phyloP scores from a whole-genome alignment of 2,329 filamentous ascomycete species.

The Botryotinia narcissicola region DNA sequence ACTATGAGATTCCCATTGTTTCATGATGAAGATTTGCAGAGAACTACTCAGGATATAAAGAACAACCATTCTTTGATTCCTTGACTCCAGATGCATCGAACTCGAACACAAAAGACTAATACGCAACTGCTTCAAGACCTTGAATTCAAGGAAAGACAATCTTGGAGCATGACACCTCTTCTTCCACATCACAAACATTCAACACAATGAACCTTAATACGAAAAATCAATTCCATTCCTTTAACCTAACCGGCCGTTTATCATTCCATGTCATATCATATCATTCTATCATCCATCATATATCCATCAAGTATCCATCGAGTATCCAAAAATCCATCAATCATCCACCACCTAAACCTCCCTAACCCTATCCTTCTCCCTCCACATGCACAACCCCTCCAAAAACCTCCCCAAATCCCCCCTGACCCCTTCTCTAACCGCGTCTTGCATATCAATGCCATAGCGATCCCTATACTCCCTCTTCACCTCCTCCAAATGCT shows the following conservation, averaged over 20 bases:
- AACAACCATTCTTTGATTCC: no score
- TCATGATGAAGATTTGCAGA: no score
- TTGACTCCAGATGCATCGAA: no score
- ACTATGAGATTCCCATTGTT: background rate
- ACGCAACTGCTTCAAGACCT: no score
- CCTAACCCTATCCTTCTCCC: slow-evolving; percentile 59
- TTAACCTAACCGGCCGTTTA: background rate
- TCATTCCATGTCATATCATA: background rate
- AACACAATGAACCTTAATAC: no score
- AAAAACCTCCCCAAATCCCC: slow-evolving; percentile 78
- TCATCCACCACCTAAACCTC: slow-evolving; percentile 38
- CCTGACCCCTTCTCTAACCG: slow-evolving; percentile 72
- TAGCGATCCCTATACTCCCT: slow-evolving; percentile 77
- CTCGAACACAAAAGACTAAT: no score
- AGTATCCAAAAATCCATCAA: background rate
- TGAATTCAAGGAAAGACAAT: no score
- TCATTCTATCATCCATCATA: background rate
- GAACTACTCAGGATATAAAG: no score
- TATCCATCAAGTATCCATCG: background rate
- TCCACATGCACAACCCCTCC: slow-evolving; percentile 62
- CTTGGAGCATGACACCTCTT: no score
- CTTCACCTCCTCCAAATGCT: slow-evolving; percentile 79
- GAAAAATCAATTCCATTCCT: background rate
- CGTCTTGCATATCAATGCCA: slow-evolving; percentile 68
- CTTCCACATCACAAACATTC: no score